Evolutionary conservation across 306 rosid genomes (phyloP).

Genomic region (Aeschynomene evenia): DNA sequence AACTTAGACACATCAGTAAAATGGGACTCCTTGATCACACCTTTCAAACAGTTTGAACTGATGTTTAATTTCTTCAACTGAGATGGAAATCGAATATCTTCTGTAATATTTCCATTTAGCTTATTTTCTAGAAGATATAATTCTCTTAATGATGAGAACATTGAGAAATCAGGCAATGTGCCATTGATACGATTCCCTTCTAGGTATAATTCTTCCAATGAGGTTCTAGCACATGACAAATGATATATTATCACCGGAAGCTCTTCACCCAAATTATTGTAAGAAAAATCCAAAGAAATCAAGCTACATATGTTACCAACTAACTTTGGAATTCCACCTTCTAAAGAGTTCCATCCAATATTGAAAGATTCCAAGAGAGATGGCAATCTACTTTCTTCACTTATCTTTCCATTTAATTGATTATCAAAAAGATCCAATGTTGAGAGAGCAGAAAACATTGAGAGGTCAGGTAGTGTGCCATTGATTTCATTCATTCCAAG

Average conservation of each 20-base stretch:
- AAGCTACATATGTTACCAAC: too few species aligned
- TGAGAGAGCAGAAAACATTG: neutral
- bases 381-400: neutral
- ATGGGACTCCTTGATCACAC: constrained; percentile 3
- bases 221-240: too few species aligned
- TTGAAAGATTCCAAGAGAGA: neutral
- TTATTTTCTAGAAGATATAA: too few species aligned
- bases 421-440: neutral
- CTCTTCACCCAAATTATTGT: neutral
- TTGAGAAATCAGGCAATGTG: neutral
- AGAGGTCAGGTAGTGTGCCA: neutral
- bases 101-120: neutral
- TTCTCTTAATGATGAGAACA: neutral
- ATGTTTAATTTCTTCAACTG: neutral
- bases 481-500: neutral
- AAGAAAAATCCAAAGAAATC: too few species aligned
- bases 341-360: too few species aligned
- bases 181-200: neutral
- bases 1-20: neutral
- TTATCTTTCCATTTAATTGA: neutral
- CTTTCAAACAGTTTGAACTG: neutral
- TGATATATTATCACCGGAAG: neutral
- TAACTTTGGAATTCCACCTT: too few species aligned
- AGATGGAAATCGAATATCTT: neutral
- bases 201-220: too few species aligned